Evolutionary conservation across 495 filamentous ascomycete genomes (phyloP).

Genomic region (Cercophora samala): DNA sequence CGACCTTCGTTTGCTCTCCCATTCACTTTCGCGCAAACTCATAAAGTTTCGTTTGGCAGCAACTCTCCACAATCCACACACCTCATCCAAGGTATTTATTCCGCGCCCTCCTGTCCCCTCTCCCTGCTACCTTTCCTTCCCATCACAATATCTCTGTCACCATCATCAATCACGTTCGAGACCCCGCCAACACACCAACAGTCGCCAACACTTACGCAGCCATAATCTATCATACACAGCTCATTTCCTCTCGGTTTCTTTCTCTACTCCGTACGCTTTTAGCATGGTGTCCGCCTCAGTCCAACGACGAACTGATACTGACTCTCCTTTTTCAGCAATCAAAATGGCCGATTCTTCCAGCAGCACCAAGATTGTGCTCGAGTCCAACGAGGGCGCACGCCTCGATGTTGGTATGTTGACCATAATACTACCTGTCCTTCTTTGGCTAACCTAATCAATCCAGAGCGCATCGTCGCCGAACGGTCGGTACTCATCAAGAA

Average conservation of each 20-base stretch:
- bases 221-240: not conserved
- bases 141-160: not conserved
- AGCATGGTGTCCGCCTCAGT: not conserved
- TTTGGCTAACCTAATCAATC: slow-evolving; percentile 7
- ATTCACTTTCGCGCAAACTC: not conserved
- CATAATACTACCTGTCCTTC: too few species aligned
- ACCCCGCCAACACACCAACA: not conserved
- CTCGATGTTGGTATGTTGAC: slow-evolving; percentile 23
- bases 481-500: slow-evolving; percentile 96
- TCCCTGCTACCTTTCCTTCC: not conserved
- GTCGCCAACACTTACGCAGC: slow-evolving; percentile 14
- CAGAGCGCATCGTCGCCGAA: slow-evolving; percentile 79
- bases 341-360: slow-evolving; percentile 18
- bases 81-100: not conserved
- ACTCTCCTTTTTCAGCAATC: not conserved
- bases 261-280: not conserved
- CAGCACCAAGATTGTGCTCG: slow-evolving; percentile 10
- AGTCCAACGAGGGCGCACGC: slow-evolving; percentile 19
- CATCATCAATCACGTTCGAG: not conserved
- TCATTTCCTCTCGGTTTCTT: not conserved
- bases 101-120: not conserved
- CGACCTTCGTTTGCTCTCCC: not conserved
- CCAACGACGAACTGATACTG: not conserved
- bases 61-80: not conserved
- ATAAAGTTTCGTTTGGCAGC: not conserved